Conservation (phyloP, 139 green algal species). For the Yamagishiella unicocca region DNA sequence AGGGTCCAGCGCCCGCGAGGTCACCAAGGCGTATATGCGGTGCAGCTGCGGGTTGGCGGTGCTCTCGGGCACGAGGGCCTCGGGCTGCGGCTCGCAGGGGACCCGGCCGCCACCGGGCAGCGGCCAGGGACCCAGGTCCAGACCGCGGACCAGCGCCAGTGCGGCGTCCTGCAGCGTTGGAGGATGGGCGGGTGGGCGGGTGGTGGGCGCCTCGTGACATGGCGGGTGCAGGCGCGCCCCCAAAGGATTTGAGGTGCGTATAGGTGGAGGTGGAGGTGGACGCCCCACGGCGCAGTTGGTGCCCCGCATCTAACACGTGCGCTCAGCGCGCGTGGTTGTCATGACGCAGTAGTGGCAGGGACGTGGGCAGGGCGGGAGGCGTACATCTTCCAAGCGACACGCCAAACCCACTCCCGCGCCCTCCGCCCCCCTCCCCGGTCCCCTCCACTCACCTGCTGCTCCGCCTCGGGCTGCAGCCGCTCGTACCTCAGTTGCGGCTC, state of each 20-base stretch:
- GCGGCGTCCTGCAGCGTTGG: background rate
- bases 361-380: too few species aligned
- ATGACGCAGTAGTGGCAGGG: too few species aligned
- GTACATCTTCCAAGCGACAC: too few species aligned
- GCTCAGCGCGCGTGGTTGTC: too few species aligned
- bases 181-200: background rate
- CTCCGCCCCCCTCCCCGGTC: too few species aligned
- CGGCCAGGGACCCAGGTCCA: conserved; percentile 12
- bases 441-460: conserved; percentile 32
- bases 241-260: too few species aligned
- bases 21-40: background rate
- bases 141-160: background rate
- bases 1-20: background rate
- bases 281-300: too few species aligned
- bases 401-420: too few species aligned
- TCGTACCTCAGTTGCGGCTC: conserved; percentile 10
- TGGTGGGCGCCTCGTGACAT: too few species aligned
- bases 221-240: too few species aligned
- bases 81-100: background rate
- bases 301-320: too few species aligned
- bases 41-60: conserved; percentile 20
- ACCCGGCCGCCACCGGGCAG: background rate
- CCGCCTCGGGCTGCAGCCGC: conserved; percentile 15
- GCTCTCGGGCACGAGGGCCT: background rate
- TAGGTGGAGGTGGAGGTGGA: too few species aligned